These are phyloP conservation scores for Wallacemonas collosoma DNA, from an alignment of 208 protist species.

Conservation along the genomic window DNA sequence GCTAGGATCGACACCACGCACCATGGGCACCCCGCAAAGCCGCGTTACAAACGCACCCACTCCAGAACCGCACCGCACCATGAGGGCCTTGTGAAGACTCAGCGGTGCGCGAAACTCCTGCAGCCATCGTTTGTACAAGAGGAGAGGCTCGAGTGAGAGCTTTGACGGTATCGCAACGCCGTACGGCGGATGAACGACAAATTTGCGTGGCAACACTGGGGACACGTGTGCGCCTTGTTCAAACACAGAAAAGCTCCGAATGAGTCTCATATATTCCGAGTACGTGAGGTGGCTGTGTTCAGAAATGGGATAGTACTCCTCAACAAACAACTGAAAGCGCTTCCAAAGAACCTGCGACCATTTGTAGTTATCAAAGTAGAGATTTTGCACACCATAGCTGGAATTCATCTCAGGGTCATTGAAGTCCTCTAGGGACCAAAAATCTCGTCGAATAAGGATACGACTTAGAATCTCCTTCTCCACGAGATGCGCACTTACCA, in stretches of 20 bases:
- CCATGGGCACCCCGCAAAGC: constrained; percentile 70
- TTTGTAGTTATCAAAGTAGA: constrained; percentile 92
- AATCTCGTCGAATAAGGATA: constrained; percentile 83
- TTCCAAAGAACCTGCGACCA: constrained; percentile 91
- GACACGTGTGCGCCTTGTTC: constrained; percentile 61
- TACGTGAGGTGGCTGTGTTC: constrained; percentile 86
- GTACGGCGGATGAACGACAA: constrained; percentile 74
- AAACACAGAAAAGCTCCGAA: constrained; percentile 79
- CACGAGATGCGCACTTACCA: constrained; percentile 37
- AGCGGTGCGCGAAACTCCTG: constrained; percentile 65
- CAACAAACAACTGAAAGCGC: constrained; percentile 81
- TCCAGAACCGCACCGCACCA: constrained; percentile 59
- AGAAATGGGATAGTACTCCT: constrained; percentile 80
- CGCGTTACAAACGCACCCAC: constrained; percentile 55
- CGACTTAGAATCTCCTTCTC: constrained; percentile 66
- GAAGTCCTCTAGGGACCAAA: constrained; percentile 87
- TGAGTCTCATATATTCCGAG: constrained; percentile 75
- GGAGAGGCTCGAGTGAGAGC: constrained; percentile 65
- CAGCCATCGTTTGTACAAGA: constrained; percentile 78
- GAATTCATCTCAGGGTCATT: constrained; percentile 87
- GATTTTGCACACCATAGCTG: constrained; percentile 89
- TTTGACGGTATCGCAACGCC: constrained; percentile 52
- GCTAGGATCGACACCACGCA: constrained; percentile 74
- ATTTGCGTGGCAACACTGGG: constrained; percentile 47
- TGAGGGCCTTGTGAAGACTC: constrained; percentile 68